phyloP scores from a whole-genome alignment of 2,329 filamentous ascomycete genomes.

The Didymella sp. region DNA sequence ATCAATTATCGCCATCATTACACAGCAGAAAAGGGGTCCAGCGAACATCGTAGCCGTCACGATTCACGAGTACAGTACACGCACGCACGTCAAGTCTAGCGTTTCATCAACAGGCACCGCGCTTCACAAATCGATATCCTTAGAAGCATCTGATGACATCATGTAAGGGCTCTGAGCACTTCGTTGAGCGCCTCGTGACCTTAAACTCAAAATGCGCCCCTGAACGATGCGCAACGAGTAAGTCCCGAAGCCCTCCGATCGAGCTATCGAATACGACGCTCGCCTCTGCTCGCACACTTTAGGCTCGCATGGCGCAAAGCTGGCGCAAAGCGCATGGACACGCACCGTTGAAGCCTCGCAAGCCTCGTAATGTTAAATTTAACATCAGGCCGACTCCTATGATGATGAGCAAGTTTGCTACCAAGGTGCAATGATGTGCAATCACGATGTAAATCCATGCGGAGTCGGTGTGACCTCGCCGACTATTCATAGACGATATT shows the following conservation, averaged over 20 bases:
- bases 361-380: slow-evolving; percentile 1
- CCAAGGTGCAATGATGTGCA: neutral
- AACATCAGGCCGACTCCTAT: neutral
- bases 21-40: slow-evolving; percentile 6
- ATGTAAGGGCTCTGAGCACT: neutral
- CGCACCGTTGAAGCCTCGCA: neutral
- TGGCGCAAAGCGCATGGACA: slow-evolving; percentile 4
- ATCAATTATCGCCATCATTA: neutral
- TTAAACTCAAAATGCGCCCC: neutral
- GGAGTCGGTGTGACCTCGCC: neutral
- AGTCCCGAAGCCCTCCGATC: slow-evolving; percentile 5
- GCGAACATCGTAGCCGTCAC: too few relatives aligned
- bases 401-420: neutral
- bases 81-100: neutral
- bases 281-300: neutral
- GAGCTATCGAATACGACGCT: slow-evolving; percentile 10
- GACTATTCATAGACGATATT: slow-evolving; percentile 1
- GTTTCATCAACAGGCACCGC: neutral
- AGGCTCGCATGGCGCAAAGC: neutral
- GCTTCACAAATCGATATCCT: neutral
- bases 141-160: neutral
- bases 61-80: too few relatives aligned
- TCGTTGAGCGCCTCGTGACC: neutral
- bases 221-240: neutral
- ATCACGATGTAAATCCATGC: neutral